Conservation (phyloP, 2,329 filamentous ascomycete species). For the Colletotrichum graminicola region DNA sequence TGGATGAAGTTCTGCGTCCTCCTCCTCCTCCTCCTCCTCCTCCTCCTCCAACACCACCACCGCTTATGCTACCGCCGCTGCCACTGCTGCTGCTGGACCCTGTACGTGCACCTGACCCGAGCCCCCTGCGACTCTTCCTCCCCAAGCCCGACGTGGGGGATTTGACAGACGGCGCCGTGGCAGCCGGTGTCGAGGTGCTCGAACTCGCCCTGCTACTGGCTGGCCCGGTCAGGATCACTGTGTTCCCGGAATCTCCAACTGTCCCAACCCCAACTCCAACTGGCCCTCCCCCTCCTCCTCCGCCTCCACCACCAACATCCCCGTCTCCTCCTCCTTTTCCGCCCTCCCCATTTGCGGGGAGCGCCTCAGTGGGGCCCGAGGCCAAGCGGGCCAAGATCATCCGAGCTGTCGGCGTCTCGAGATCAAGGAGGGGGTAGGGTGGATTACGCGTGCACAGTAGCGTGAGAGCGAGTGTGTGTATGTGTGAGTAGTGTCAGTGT, state of each 20-base stretch:
- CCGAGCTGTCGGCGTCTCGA: conserved; percentile 39
- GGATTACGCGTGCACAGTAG: not conserved
- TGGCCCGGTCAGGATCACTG: conserved; percentile 33
- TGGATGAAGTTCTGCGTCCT: conserved; percentile 35
- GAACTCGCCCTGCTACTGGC: conserved; percentile 19
- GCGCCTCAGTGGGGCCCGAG: conserved; percentile 42
- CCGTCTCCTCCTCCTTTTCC: conserved; percentile 17
- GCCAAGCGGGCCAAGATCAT: conserved; percentile 44
- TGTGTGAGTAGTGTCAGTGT: not conserved
- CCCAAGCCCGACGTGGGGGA: conserved; percentile 33
- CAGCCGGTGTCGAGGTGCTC: conserved; percentile 28
- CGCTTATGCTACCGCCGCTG: not conserved
- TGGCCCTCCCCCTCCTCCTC: conserved; percentile 1
- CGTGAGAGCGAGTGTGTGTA: not conserved
- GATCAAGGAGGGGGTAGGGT: conserved; percentile 4
- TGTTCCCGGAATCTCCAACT: conserved; percentile 36
- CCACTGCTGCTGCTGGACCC: conserved; percentile 9
- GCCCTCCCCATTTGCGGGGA: conserved; percentile 34
- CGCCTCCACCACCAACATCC: conserved; percentile 21
- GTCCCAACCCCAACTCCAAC: conserved; percentile 13
- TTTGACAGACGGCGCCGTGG: conserved; percentile 20
- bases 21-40: not conserved
- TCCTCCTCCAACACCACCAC: too few relatives aligned
- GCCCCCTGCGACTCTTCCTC: conserved; percentile 37
- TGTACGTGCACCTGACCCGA: conserved; percentile 25